Conservation (phyloP, 345 rosid species). For the Eucalyptus brandiana region DNA sequence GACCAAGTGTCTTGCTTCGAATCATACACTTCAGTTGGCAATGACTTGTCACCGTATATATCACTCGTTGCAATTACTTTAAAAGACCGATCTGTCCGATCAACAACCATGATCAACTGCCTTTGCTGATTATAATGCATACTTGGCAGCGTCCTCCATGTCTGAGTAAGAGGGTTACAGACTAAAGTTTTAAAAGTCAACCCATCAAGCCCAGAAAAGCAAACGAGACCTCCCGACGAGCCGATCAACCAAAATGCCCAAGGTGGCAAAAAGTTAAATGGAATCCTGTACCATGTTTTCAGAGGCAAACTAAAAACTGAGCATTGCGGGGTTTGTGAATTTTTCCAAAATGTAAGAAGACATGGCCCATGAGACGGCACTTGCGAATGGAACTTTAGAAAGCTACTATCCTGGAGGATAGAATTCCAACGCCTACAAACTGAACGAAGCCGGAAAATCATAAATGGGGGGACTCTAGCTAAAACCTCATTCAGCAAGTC, state of each 20-base stretch:
- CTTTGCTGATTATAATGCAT: constrained; percentile 89
- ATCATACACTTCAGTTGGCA: constrained; percentile 90
- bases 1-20: constrained; percentile 72
- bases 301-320: constrained; percentile 88
- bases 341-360: constrained; percentile 88
- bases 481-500: constrained; percentile 84
- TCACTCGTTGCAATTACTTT: constrained; percentile 90
- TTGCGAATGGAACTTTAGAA: constrained; percentile 70
- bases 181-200: constrained; percentile 68
- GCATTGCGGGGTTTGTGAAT: constrained; percentile 75
- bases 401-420: constrained; percentile 77
- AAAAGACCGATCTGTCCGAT: constrained; percentile 62
- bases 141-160: constrained; percentile 68
- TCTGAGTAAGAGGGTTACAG: constrained; percentile 85
- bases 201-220: constrained; percentile 92
- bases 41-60: constrained; percentile 71
- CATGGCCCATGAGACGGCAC: constrained; percentile 75
- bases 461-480: constrained; percentile 87
- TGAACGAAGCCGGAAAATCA: constrained; percentile 83
- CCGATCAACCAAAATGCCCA: constrained; percentile 97
- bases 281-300: constrained; percentile 87
- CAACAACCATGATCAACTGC: constrained; percentile 81
- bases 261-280: constrained; percentile 75
- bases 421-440: constrained; percentile 86
- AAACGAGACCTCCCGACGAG: constrained; percentile 84